Percentiles rank a stretch among this genome's conserved stretches.
Evolutionary conservation across 2,329 filamentous ascomycete genomes (phyloP).

Genomic region (Sporothrix pseudoabietina): DNA sequence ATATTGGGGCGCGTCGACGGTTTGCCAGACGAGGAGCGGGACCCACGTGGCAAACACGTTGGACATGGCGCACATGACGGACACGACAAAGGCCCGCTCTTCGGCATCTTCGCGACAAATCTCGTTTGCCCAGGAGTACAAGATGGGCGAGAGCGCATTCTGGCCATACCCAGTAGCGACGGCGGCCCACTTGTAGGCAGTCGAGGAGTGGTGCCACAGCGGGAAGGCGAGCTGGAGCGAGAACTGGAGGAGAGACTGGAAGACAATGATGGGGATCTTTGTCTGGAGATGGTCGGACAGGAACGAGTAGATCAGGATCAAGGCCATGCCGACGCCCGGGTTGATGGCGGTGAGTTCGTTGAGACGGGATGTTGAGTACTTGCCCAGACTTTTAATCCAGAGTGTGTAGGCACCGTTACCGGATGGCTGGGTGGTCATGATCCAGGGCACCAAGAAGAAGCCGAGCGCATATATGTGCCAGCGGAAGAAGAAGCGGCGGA

Average conservation of each 20-base stretch:
- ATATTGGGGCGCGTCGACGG: conserved; percentile 22
- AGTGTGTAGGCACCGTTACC: conserved; percentile 58
- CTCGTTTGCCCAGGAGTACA: conserved; percentile 34
- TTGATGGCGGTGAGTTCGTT: conserved; percentile 28
- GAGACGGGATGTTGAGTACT: conserved; percentile 22
- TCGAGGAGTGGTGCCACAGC: conserved; percentile 21
- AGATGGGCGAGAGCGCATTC: conserved; percentile 22
- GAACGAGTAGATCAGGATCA: conserved; percentile 23
- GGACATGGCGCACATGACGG: conserved; percentile 35
- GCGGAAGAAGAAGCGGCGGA: conserved; percentile 21
- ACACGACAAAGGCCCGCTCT: conserved; percentile 36
- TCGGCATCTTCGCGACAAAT: conserved; percentile 36
- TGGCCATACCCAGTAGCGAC: conserved; percentile 28
- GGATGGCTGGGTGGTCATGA: conserved; percentile 50
- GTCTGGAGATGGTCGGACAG: conserved; percentile 25
- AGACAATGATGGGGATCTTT: conserved; percentile 26
- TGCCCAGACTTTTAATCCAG: conserved; percentile 57
- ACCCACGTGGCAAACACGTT: conserved; percentile 37
- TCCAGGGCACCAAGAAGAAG: conserved; percentile 41
- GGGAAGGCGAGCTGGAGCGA: conserved; percentile 25
- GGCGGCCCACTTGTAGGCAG: conserved; percentile 26
- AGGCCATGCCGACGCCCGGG: conserved; percentile 24
- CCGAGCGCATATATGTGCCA: conserved; percentile 45
- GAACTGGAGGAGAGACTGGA: conserved; percentile 23
- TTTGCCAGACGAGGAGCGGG: conserved; percentile 35